Evolutionary conservation across 2,329 filamentous ascomycete genomes (phyloP).

Genomic region (Nothophoma quercina): DNA sequence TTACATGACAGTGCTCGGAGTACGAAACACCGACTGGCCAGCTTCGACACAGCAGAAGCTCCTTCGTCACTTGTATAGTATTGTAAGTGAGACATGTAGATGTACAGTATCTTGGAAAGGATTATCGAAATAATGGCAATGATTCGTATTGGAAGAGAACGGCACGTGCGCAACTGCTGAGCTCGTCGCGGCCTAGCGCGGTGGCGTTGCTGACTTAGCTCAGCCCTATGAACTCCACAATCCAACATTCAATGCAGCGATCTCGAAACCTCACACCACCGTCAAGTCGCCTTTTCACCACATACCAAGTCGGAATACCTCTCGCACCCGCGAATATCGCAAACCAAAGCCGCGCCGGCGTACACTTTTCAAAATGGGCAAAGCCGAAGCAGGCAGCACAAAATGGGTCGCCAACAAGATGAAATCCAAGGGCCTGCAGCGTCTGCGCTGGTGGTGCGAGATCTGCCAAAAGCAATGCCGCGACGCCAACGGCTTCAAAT

Average conservation of each 20-base stretch:
- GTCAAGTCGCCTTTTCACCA: too few species aligned
- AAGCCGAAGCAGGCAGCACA: slow-evolving; percentile 90
- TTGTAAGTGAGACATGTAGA: too few species aligned
- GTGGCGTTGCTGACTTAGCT: slow-evolving; percentile 10
- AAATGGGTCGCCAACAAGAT: slow-evolving; percentile 91
- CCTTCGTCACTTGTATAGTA: too few species aligned
- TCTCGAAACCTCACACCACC: not conserved
- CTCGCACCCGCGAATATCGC: not conserved
- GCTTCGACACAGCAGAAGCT: too few species aligned
- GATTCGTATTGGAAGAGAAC: too few species aligned
- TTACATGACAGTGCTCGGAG: too few species aligned
- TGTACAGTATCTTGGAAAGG: too few species aligned
- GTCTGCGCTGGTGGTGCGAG: slow-evolving; percentile 89
- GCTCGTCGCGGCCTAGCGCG: not conserved
- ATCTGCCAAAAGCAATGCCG: slow-evolving; percentile 79
- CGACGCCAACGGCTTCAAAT: slow-evolving; percentile 76
- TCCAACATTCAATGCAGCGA: not conserved
- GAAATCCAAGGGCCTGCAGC: slow-evolving; percentile 69
- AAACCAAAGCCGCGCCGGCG: not conserved
- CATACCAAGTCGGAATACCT: not conserved
- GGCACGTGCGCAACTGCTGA: not conserved
- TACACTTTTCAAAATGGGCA: slow-evolving; percentile 69
- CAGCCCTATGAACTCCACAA: slow-evolving; percentile 13
- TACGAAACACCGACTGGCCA: too few species aligned
- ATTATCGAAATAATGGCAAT: too few species aligned